A percentile compares a stretch with the other conserved stretches of the same genome.
phyloP scores from a whole-genome alignment of 371 early-diverging fungal genomes.

The Haplosporangium sp. region DNA sequence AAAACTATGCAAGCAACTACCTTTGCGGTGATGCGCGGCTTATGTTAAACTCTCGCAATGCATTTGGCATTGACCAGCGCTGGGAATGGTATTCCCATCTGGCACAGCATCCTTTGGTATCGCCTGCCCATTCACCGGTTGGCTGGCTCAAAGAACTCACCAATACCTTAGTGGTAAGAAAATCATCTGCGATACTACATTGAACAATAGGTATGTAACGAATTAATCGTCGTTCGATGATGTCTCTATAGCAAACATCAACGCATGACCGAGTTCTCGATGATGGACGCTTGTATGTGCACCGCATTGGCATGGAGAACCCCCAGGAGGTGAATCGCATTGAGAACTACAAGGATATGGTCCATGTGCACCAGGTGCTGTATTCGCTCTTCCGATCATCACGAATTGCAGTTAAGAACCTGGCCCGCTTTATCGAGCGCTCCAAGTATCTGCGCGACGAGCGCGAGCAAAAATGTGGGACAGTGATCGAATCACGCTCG shows the following conservation, averaged over 20 bases:
- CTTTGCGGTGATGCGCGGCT: conserved; percentile 24
- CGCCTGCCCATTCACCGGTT: conserved; percentile 13
- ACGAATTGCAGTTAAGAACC: conserved; percentile 23
- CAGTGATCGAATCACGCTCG: neutral
- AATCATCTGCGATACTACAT: neutral
- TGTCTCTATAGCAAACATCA: conserved; percentile 26
- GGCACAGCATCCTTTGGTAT: conserved; percentile 40
- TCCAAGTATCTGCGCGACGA: conserved; percentile 16
- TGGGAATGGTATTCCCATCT: conserved; percentile 48
- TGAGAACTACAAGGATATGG: conserved; percentile 43
- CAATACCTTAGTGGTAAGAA: conserved; percentile 31
- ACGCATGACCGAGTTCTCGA: conserved; percentile 39
- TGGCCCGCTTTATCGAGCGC: conserved; percentile 39
- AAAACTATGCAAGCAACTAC: conserved; percentile 21
- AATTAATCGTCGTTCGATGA: too few relatives aligned
- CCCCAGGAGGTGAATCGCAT: conserved; percentile 16
- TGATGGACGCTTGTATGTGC: conserved; percentile 34
- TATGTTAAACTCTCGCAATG: conserved; percentile 30
- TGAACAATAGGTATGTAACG: too few relatives aligned
- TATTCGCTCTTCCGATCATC: conserved; percentile 10
- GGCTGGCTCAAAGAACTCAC: conserved; percentile 10
- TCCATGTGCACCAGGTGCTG: conserved; percentile 41
- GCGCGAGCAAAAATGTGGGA: neutral
- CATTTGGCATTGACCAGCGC: conserved; percentile 30
- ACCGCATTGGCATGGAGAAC: conserved; percentile 38